A percentile compares a stretch with the other conserved stretches of the same genome.
These are phyloP conservation scores for Trametes hirsuta DNA, from an alignment of 1,284 basidiomycete genomes.

Conservation along the genomic window DNA sequence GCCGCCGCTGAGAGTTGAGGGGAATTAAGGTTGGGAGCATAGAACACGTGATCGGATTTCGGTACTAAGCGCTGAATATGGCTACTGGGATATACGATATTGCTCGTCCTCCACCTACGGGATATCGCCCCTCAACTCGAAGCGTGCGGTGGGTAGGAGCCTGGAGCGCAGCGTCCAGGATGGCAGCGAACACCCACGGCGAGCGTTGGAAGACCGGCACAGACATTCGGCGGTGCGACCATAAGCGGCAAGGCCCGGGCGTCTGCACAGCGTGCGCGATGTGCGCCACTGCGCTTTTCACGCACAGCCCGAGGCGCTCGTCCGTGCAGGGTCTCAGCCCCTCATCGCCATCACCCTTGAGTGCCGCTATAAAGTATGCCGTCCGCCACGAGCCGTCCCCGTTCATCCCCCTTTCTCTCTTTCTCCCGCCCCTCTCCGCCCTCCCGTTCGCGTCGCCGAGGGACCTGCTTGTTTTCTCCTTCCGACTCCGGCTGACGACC, in stretches of 20 bases:
- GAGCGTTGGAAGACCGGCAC: neutral
- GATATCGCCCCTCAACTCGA: too few species aligned
- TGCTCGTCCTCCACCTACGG: too few species aligned
- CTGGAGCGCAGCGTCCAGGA: neutral
- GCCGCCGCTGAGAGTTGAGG: too few species aligned
- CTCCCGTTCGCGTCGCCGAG: slow-evolving; percentile 13
- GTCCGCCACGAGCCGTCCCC: neutral
- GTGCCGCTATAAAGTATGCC: slow-evolving; percentile 9
- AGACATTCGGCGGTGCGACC: slow-evolving; percentile 8
- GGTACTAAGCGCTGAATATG: too few species aligned
- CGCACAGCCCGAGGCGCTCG: slow-evolving; percentile 13
- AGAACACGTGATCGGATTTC: too few species aligned
- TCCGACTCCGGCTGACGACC: slow-evolving; percentile 16
- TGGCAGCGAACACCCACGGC: neutral
- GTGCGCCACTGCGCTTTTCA: slow-evolving; percentile 4
- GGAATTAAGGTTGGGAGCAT: too few species aligned
- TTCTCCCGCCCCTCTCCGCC: neutral
- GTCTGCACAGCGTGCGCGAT: slow-evolving; percentile 6
- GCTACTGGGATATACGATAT: too few species aligned
- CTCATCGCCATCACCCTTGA: slow-evolving; percentile 17
- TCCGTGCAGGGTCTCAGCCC: neutral
- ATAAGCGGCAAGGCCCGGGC: slow-evolving; percentile 4
- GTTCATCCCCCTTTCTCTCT: neutral
- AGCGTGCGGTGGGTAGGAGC: too few species aligned
- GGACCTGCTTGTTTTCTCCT: slow-evolving; percentile 6